Conservation (phyloP, 768 basidiomycete species). For the Lactarius trivialis region DNA sequence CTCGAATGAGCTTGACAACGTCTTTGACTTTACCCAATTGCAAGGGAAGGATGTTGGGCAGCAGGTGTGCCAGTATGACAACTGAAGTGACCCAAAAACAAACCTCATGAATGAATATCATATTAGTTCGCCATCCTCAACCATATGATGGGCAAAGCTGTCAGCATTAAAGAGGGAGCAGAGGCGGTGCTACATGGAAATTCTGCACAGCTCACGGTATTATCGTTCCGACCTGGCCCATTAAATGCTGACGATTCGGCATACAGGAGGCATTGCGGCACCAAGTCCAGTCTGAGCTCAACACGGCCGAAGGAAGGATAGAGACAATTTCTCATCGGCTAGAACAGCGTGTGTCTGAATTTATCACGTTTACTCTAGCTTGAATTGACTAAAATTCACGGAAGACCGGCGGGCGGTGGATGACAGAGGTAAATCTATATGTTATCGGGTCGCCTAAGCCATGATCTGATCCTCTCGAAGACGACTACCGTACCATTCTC, state of each 20-base stretch:
- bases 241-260: not conserved
- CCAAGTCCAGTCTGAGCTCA: conserved; percentile 22
- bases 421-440: conserved; percentile 17
- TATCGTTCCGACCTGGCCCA: not conserved
- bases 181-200: conserved; percentile 17
- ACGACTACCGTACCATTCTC: conserved; percentile 69
- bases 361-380: not conserved
- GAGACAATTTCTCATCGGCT: conserved; percentile 19
- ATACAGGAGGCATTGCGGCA: conserved; percentile 16
- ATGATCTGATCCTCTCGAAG: conserved; percentile 29
- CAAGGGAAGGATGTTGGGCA: conserved; percentile 21
- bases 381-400: not conserved
- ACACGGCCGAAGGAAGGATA: conserved; percentile 18
- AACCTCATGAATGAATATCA: not conserved
- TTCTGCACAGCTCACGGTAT: conserved; percentile 16
- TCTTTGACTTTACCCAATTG: conserved; percentile 19
- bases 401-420: conserved; percentile 21
- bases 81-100: not conserved
- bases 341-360: conserved; percentile 15
- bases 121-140: conserved; percentile 16
- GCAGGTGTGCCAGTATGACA: conserved; percentile 7
- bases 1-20: conserved; percentile 5
- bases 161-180: conserved; percentile 23
- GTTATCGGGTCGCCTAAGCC: not conserved
- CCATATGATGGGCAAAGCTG: conserved; percentile 21